Evolutionary conservation across 2,329 filamentous ascomycete species (phyloP).

Genomic region (Cryphonectria nitschkei): DNA sequence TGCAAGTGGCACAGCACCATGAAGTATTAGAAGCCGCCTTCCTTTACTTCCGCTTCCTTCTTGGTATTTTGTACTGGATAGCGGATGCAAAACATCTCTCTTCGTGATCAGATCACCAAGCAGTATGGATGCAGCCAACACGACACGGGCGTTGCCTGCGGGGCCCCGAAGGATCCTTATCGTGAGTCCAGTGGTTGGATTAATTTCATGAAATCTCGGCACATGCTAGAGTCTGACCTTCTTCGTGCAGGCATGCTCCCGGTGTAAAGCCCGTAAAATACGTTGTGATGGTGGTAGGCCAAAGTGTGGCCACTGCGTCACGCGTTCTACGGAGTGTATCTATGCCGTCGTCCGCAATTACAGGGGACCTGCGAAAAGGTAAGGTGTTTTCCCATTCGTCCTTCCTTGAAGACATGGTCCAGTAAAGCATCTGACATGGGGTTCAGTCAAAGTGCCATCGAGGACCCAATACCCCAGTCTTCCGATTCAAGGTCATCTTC

Average conservation of each 20-base stretch:
- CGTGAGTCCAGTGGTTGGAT: background rate
- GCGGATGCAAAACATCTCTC: background rate
- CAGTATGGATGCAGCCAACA: background rate
- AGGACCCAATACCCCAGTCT: background rate
- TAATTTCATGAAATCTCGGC: background rate
- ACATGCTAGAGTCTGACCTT: background rate
- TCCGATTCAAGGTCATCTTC: background rate
- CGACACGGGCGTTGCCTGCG: background rate
- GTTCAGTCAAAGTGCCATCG: background rate
- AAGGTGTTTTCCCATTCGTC: background rate
- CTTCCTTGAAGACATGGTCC: slow-evolving; percentile 6
- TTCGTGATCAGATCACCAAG: background rate
- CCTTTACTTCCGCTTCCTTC: background rate
- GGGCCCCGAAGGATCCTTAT: slow-evolving; percentile 4
- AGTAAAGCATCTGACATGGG: background rate
- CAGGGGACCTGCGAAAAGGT: slow-evolving; percentile 17
- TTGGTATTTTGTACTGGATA: background rate
- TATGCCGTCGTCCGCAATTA: slow-evolving; percentile 11
- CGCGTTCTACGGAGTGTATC: slow-evolving; percentile 3
- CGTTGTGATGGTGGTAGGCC: slow-evolving; percentile 17
- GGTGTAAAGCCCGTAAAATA: slow-evolving; percentile 16
- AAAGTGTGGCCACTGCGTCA: slow-evolving; percentile 11
- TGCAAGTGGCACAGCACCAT: background rate
- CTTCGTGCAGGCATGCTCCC: slow-evolving; percentile 10
- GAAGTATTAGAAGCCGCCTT: background rate